These are phyloP conservation scores for Cydonia oblonga DNA, from an alignment of 331 rosid species.

Conservation along the genomic window DNA sequence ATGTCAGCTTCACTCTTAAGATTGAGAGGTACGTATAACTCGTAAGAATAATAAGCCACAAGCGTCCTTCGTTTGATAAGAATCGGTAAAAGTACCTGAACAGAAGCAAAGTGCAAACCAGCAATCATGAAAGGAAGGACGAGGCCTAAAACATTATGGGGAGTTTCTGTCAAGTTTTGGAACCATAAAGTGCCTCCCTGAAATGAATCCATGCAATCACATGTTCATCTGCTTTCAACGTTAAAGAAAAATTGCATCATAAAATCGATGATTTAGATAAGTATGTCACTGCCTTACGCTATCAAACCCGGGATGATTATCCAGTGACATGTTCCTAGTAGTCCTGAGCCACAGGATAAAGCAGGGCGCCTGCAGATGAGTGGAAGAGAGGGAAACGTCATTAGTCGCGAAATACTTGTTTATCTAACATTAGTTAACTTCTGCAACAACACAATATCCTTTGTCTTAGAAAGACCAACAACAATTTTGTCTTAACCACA, in stretches of 20 bases:
- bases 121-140: slow-evolving; percentile 66
- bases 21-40: no score
- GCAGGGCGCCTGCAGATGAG: slow-evolving; percentile 65
- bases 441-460: neutral
- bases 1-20: no score
- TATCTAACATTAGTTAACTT: neutral
- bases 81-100: slow-evolving; percentile 43
- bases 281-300: slow-evolving; percentile 34
- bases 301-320: slow-evolving; percentile 75
- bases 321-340: slow-evolving; percentile 77
- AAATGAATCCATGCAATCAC: slow-evolving; percentile 12
- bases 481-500: neutral
- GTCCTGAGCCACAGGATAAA: slow-evolving; percentile 71
- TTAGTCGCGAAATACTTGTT: neutral
- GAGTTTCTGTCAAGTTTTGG: slow-evolving; percentile 59
- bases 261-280: neutral
- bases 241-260: neutral
- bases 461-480: neutral
- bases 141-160: slow-evolving; percentile 63
- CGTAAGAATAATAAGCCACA: no score
- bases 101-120: slow-evolving; percentile 53
- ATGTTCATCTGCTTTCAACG: neutral
- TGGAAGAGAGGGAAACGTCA: slow-evolving; percentile 1
- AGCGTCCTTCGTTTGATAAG: no score
- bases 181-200: slow-evolving; percentile 98